A percentile compares a stretch with the other conserved stretches of the same genome.
phyloP scores from a whole-genome alignment of 169 alveolate species.

The Perkinsus marinus region DNA sequence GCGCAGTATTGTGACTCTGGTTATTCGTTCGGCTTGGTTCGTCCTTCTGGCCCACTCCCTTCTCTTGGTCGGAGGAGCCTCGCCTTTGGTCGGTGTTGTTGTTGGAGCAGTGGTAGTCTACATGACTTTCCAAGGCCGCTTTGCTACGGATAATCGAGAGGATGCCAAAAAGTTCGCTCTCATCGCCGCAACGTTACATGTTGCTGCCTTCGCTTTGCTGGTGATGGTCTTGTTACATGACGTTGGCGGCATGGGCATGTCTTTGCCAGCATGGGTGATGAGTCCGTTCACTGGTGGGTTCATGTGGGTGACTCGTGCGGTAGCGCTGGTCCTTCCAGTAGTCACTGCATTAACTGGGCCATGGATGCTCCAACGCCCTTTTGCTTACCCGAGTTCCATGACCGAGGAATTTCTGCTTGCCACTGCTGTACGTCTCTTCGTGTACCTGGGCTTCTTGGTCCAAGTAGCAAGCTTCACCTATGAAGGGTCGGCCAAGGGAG shows the following conservation, averaged over 20 bases:
- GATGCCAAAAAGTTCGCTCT: background rate
- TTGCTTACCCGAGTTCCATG: background rate
- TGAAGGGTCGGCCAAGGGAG: background rate
- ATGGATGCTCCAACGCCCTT: background rate
- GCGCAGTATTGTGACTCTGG: background rate
- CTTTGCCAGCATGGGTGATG: background rate
- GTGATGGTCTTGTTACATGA: background rate
- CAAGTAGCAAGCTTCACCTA: background rate
- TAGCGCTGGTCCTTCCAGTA: background rate
- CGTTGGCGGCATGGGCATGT: background rate
- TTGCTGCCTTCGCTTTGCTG: background rate
- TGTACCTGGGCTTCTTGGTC: background rate
- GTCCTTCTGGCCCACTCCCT: background rate
- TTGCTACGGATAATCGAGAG: background rate
- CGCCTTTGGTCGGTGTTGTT: background rate
- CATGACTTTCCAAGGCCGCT: background rate
- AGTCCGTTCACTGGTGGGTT: background rate
- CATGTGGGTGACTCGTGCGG: background rate
- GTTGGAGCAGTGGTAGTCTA: background rate
- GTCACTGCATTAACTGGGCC: background rate
- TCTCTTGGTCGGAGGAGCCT: background rate
- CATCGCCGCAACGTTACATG: background rate
- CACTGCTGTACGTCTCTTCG: background rate
- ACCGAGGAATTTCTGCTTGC: background rate
- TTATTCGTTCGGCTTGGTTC: background rate